Evolutionary conservation across 225 moss, liverwort and hornwort genomes (phyloP).

Genomic region (Thuidium tamariscinum): DNA sequence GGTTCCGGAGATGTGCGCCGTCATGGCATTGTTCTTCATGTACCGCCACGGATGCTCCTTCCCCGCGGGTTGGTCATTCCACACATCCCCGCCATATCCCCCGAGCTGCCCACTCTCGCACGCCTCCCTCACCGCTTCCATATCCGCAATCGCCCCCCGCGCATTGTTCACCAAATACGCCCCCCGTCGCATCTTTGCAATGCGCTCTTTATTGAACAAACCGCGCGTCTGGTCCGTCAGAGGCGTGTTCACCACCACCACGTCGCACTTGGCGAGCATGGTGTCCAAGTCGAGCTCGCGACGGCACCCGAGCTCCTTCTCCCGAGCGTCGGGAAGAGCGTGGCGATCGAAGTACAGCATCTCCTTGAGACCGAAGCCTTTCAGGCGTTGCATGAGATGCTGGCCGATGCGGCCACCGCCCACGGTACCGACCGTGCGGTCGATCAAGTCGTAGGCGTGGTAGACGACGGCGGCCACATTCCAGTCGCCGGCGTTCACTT

Average conservation of each 20-base stretch:
- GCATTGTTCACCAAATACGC: slow-evolving; percentile 72
- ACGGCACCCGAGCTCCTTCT: slow-evolving; percentile 19
- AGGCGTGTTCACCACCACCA: slow-evolving; percentile 48
- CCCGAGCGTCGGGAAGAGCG: slow-evolving; percentile 8
- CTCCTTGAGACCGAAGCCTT: slow-evolving; percentile 41
- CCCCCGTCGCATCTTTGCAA: slow-evolving; percentile 59
- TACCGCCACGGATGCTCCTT: slow-evolving; percentile 68
- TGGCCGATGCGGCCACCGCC: slow-evolving; percentile 45
- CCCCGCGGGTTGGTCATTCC: slow-evolving; percentile 61
- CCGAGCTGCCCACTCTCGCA: slow-evolving; percentile 69
- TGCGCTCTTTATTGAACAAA: slow-evolving; percentile 45
- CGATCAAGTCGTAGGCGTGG: slow-evolving; percentile 37
- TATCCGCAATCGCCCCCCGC: slow-evolving; percentile 55
- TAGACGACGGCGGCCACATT: slow-evolving; percentile 42
- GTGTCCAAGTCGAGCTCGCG: slow-evolving; percentile 31
- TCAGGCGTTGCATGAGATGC: slow-evolving; percentile 44
- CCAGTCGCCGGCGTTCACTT: slow-evolving; percentile 32
- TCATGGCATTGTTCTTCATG: slow-evolving; percentile 74
- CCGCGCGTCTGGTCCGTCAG: slow-evolving; percentile 47
- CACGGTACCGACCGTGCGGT: slow-evolving; percentile 40
- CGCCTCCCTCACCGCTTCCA: slow-evolving; percentile 47
- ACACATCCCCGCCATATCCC: slow-evolving; percentile 81
- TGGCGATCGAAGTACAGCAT: slow-evolving; percentile 47
- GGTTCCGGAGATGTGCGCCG: slow-evolving; percentile 72
- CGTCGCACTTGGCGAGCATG: slow-evolving; percentile 31